Evolutionary conservation across 2,329 filamentous ascomycete species (phyloP).

Genomic region (Exophiala sideris): DNA sequence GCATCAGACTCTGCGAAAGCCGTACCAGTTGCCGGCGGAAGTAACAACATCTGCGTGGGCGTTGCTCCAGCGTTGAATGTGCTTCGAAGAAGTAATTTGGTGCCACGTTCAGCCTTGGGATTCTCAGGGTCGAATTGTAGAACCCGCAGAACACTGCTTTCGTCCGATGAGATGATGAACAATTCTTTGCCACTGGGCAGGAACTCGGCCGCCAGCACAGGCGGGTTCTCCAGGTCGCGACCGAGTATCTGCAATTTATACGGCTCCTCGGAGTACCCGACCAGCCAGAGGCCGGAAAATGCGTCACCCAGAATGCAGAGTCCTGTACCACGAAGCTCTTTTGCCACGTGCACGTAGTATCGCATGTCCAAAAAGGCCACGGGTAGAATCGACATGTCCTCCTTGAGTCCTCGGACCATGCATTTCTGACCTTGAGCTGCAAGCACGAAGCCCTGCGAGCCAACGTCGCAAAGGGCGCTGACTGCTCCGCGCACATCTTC

Average conservation of each 20-base stretch:
- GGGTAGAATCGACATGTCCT: constrained; percentile 86
- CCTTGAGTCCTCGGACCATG: constrained; percentile 92
- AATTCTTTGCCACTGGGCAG: constrained; percentile 80
- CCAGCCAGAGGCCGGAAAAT: constrained; percentile 92
- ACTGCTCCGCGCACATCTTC: constrained; percentile 93
- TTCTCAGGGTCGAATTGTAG: constrained; percentile 95
- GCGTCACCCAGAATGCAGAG: constrained; percentile 85
- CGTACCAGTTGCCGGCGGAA: constrained; percentile 53
- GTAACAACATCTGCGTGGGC: constrained; percentile 69
- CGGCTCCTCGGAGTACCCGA: constrained; percentile 92
- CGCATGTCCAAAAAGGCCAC: constrained; percentile 98
- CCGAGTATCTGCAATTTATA: constrained; percentile 93
- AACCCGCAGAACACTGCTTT: constrained; percentile 80
- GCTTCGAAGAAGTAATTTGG: constrained; percentile 78
- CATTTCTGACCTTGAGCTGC: constrained; percentile 94
- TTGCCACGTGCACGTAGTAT: constrained; percentile 83
- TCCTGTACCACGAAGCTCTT: constrained; percentile 77
- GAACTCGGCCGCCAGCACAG: constrained; percentile 80
- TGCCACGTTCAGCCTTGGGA: constrained; percentile 86
- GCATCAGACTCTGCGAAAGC: constrained; percentile 34
- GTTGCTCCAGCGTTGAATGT: constrained; percentile 85
- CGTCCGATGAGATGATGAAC: constrained; percentile 77
- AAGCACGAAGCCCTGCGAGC: constrained; percentile 81
- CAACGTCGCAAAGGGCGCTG: constrained; percentile 78
- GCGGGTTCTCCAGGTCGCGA: constrained; percentile 74